Evolutionary conservation across 495 filamentous ascomycete species (phyloP), one percentile per base, ranked within the genome.

Genomic region (Aspergillus funiculosus): DNA sequence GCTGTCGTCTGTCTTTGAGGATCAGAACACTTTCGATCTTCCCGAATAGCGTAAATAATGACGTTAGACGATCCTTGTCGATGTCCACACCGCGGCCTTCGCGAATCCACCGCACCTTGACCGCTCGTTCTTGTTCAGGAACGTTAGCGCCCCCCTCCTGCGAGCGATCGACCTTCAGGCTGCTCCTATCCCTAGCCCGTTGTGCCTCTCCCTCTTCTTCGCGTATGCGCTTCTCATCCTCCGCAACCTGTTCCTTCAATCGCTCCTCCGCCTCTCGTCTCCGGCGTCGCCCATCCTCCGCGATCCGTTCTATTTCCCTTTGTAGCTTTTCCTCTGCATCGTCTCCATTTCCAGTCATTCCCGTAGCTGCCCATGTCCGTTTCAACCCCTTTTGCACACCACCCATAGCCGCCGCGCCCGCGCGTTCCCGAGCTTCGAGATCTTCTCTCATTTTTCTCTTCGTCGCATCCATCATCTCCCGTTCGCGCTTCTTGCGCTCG

Each of bases 391-490:
- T 58, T 47, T 57, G 58, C 13, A 13, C 52, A 21, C 31, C 51
- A 15, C 29, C 52, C 6, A 38, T 46, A 42, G 32, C 56, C 25
- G 47, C 61, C 1, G 59, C 64, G 26, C 71, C 60, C 32, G 62
- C 61, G 34, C 74, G 55, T 54, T 86, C 83, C 43, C 81, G 59
- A 39, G 73, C 65, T 64, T 89, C 84, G 39, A 89, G 62, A 59
- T 90, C 85, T 60, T 87, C 82, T 58, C 79, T 77, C 85, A 89
- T 87, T 63, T 78, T 72, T 57, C 81, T 65, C 54, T 86, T 73
- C 56, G 74, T 74, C 6, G 81, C 73, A 52, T 82, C 81, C 56
- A 86, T 79, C 53, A 79, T 63, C 34, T 84, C 82, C 48, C 75
- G 68, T 61, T 85, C 76, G 49, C 77, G 71, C 64, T 79, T 69